Base-by-base conservation (phyloP, 2,329 filamentous ascomycete species). In the Colletotrichum sp. region DNA sequence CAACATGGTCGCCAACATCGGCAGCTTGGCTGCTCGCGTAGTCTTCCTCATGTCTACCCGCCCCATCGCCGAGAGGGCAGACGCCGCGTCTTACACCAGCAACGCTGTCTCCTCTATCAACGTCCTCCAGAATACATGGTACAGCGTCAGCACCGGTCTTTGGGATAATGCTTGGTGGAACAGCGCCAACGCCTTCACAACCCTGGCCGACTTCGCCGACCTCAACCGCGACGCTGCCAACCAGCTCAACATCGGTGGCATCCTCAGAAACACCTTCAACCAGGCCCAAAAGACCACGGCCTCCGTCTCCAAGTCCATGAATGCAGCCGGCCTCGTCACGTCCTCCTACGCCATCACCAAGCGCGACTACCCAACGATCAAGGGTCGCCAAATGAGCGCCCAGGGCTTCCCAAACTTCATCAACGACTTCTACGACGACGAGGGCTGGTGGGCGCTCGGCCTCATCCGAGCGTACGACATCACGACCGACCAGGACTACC, bases 91-190 rank as follows among this genome's bases (percentile, higher is more conserved):
- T 63, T 88, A 88, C 79, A 80, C 82, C 12, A 77, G 78, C 16
- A 79, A 84, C 68, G 79, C 87, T 5, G 79, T 80, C 5, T 70
- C 78, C 18, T 84, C 84, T 8, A 84, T 86, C 55, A 78, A 84
- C 44, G 81, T 87, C 8, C 86, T 94, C 2, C 92, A 94, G 79
- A 76, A 78, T 5, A 78, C 83, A 18, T 95, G 91, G 89, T 95
- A 95, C 82, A 89, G 93, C 80, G 73, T 83, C 4, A 80, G 81
- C 7, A 91, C 88, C 2, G 93, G 94, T 5, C 85, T 94, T 15
- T 95, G 92, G 92, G 84, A 91, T 71, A 89, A 89, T 0, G 88
- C 89, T 9, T 95, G 94, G 94, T 95, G 94, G 94, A 94, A 95
- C 80, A 89, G 90, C 69, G 94, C 90, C 60, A 95, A 95, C 80